Evolutionary conservation across 345 rosid species (phyloP), one percentile per base, ranked within the genome.

Genomic region (Dimocarpus longan): DNA sequence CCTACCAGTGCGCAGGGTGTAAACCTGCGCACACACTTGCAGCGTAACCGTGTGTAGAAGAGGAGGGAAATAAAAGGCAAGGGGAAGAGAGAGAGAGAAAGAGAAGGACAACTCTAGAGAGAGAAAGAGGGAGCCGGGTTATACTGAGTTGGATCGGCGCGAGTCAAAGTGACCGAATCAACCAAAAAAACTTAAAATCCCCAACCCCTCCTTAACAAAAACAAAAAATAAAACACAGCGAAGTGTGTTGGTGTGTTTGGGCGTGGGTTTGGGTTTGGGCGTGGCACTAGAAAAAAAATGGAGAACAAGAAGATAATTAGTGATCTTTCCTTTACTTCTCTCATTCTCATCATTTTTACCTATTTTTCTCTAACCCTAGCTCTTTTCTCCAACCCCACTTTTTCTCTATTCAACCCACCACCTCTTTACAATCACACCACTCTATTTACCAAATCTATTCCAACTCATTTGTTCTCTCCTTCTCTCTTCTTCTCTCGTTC

Each of bases 221-320:
- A 13, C 69, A 65, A 75, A 75, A 75, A 74, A 44, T 44, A 75
- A 75, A 46, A 75, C 78, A 75, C 78, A 75, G 78, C 78, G 87
- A 74, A 75, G 79, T 81, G 82, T 73, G 75, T 75, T 64, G 74
- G 77, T 60, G 50, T 62, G 82, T 78, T 48, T 72, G 82, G 82
- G 72, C 67, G 15, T 28, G 48, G 54, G 80, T 73, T 52, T 24
- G 68, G 80, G 67, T 71, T 82, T 68, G 76, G 93, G 93, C 81
- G 92, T 93, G 90, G 90, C 83, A 91, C 83, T 89, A 91, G 92
- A 88, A 80, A 90, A 91, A 90, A 86, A 73, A 94, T 94, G 98
- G 97, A 84, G 92, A 87, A 84, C 77, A 73, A 85, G 75, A 78
- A 86, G 95, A 86, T 82, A 82, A 87, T 85, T 73, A 87, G 85